A percentile compares a stretch with the other conserved stretches of the same genome.
These are phyloP conservation scores for Quercus wislizeni DNA, from an alignment of 306 rosid species.

Conservation along the genomic window DNA sequence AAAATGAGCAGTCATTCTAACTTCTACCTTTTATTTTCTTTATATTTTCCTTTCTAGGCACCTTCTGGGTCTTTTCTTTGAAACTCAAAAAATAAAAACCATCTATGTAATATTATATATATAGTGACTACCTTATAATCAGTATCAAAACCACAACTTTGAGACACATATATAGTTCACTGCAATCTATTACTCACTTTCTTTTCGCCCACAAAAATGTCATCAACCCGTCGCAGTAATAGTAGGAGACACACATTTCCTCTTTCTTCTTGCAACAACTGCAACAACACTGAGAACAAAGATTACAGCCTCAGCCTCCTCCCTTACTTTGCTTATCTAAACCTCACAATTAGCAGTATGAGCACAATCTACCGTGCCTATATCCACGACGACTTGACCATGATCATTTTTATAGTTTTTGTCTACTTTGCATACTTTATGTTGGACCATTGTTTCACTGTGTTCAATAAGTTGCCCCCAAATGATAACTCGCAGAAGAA, in stretches of 20 bases:
- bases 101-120: too few species aligned
- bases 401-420: background rate
- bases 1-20: too few species aligned
- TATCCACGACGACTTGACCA: background rate
- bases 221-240: background rate
- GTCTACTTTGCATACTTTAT: background rate
- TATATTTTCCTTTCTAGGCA: too few species aligned
- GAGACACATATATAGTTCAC: too few species aligned
- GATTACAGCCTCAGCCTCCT: background rate
- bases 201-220: too few species aligned
- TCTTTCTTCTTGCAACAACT: background rate
- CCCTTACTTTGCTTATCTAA: constrained; percentile 6
- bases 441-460: background rate
- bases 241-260: background rate
- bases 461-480: background rate
- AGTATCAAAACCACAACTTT: too few species aligned
- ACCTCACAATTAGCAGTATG: constrained; percentile 1
- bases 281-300: background rate
- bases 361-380: constrained; percentile 16
- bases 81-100: too few species aligned
- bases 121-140: too few species aligned
- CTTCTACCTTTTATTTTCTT: too few species aligned
- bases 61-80: too few species aligned
- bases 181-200: too few species aligned
- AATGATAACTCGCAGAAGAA: constrained; percentile 4